phyloP scores from a whole-genome alignment of 257 asterid species.

The Solanum clarkiae region DNA sequence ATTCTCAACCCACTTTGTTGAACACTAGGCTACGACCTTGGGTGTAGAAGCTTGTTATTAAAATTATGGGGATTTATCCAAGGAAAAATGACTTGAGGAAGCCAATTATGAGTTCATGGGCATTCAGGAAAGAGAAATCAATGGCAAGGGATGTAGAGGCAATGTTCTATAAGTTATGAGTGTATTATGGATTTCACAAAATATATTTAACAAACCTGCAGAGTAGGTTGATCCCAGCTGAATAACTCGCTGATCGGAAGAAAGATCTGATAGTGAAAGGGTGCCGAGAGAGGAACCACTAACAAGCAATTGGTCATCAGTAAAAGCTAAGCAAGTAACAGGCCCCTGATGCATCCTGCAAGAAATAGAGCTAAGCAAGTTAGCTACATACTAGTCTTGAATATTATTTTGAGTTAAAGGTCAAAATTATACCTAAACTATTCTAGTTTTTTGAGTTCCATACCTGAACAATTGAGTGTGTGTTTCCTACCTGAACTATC shows the following conservation, averaged over 20 bases:
- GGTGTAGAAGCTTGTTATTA: background rate
- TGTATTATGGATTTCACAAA: background rate
- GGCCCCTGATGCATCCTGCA: slow-evolving; percentile 86
- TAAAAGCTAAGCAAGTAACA: slow-evolving; percentile 57
- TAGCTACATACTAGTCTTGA: background rate
- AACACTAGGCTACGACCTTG: background rate
- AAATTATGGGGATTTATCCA: background rate
- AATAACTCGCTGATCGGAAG: slow-evolving; percentile 73
- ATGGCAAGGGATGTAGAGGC: background rate
- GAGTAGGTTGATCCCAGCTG: slow-evolving; percentile 35
- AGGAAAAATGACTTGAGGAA: background rate
- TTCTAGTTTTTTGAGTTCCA: too few species aligned
- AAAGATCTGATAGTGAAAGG: slow-evolving; percentile 80
- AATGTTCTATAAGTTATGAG: background rate
- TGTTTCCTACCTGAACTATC: too few species aligned
- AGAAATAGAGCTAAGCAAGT: background rate
- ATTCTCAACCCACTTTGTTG: background rate
- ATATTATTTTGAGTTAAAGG: background rate
- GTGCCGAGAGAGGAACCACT: slow-evolving; percentile 82
- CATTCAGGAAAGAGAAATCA: background rate
- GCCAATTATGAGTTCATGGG: background rate
- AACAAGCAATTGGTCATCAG: slow-evolving; percentile 70
- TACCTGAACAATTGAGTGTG: too few species aligned
- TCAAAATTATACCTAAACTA: background rate
- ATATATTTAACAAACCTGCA: slow-evolving; percentile 39